These are phyloP conservation scores for Agastache rugosa DNA, from an alignment of 257 asterid genomes.

Conservation along the genomic window DNA sequence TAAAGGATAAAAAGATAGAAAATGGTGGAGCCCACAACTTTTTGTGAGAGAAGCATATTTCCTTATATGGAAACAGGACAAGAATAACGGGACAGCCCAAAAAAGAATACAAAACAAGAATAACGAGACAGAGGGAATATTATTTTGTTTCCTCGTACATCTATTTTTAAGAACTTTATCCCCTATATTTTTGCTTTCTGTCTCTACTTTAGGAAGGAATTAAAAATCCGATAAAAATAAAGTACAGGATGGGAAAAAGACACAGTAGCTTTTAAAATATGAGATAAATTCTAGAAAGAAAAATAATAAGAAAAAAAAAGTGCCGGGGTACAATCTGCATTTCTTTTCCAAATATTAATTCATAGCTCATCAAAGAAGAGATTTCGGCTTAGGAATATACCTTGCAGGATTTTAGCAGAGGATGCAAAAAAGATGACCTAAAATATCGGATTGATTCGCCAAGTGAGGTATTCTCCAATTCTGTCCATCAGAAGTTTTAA, in stretches of 20 bases:
- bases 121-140: no score
- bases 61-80: no score
- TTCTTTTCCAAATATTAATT: not conserved
- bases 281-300: not conserved
- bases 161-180: not conserved
- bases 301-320: not conserved
- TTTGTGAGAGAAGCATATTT: no score
- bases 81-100: no score
- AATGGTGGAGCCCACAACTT: no score
- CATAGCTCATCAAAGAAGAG: slow-evolving; percentile 14
- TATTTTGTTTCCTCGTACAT: not conserved
- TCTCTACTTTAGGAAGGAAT: not conserved
- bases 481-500: slow-evolving; percentile 46
- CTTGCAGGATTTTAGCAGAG: slow-evolving; percentile 94
- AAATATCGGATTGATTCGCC: slow-evolving; percentile 76
- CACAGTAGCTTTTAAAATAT: not conserved
- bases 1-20: no score
- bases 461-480: slow-evolving; percentile 77
- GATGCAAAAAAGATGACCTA: slow-evolving; percentile 76
- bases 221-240: not conserved
- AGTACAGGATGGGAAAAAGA: not conserved
- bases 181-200: not conserved
- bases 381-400: slow-evolving; percentile 45
- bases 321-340: not conserved
- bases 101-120: no score